Conservation (phyloP, 805 yeast genomes). For the Kuraishia capsulata region DNA sequence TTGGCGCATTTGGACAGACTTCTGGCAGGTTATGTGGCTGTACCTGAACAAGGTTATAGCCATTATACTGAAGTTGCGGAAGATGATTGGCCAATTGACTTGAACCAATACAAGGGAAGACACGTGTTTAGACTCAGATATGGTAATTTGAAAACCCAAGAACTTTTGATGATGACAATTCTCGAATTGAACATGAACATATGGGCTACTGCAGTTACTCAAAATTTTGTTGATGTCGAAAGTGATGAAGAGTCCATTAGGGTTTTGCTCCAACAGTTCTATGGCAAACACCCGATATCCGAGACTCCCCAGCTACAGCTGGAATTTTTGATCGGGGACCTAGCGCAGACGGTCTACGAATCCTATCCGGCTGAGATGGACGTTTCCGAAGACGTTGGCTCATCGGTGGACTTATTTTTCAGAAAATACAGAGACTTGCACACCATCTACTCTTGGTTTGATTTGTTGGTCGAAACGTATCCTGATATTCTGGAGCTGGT, state of each 20-base stretch:
- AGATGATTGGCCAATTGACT: constrained; percentile 28
- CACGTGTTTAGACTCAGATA: constrained; percentile 35
- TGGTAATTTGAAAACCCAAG: constrained; percentile 11
- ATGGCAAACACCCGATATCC: constrained; percentile 2
- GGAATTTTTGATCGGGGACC: constrained; percentile 42
- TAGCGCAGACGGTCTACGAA: constrained; percentile 47
- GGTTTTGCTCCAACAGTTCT: constrained; percentile 10
- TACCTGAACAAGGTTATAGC: too few relatives aligned
- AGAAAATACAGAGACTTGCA: constrained; percentile 58
- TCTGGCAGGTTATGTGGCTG: too few relatives aligned
- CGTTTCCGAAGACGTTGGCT: constrained; percentile 4
- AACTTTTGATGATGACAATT: too few relatives aligned
- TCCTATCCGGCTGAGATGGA: constrained; percentile 43
- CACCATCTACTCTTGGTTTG: constrained; percentile 68
- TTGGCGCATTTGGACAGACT: too few relatives aligned
- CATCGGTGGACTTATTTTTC: constrained; percentile 49
- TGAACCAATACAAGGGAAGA: constrained; percentile 30
- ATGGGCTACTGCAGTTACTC: constrained; percentile 40
- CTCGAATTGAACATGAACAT: constrained; percentile 20
- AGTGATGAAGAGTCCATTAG: constrained; percentile 13
- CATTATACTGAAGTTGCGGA: not conserved
- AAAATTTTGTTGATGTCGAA: constrained; percentile 39
- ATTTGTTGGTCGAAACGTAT: constrained; percentile 46
- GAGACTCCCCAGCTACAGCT: constrained; percentile 15
- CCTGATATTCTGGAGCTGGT: constrained; percentile 58